Evolutionary conservation across 352 stramenopile species (phyloP).

Genomic region (Phytophthora podocarpi): DNA sequence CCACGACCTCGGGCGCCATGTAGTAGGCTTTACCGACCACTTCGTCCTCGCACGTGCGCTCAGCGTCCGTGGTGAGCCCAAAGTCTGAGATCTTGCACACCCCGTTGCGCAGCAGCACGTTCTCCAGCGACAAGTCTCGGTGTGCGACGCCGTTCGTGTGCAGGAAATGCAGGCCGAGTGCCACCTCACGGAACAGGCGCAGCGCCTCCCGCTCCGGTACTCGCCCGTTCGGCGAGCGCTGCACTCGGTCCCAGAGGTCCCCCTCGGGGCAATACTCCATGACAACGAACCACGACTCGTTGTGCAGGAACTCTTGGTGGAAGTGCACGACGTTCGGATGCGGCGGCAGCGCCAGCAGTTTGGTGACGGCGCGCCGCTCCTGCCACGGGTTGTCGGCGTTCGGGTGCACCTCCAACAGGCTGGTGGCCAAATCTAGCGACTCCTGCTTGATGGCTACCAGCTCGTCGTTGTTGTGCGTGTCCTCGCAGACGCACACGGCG

Average conservation of each 20-base stretch:
- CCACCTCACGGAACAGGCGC: constrained; percentile 39
- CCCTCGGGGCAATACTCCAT: constrained; percentile 60
- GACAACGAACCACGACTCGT: constrained; percentile 49
- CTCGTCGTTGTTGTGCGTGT: constrained; percentile 27
- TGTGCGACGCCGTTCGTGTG: constrained; percentile 50
- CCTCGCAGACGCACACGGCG: constrained; percentile 49
- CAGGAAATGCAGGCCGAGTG: constrained; percentile 39
- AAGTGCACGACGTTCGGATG: constrained; percentile 56
- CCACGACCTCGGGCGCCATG: constrained; percentile 60
- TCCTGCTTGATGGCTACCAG: constrained; percentile 61
- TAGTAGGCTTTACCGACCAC: constrained; percentile 57
- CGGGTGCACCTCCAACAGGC: constrained; percentile 24
- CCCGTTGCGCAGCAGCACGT: constrained; percentile 42
- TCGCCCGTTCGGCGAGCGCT: constrained; percentile 24
- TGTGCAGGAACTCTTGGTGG: constrained; percentile 47
- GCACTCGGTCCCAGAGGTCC: constrained; percentile 47
- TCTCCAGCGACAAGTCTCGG: constrained; percentile 61
- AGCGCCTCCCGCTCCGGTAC: constrained; percentile 29
- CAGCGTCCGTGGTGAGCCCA: constrained; percentile 43
- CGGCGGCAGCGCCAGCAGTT: constrained; percentile 26
- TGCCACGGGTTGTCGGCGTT: constrained; percentile 55
- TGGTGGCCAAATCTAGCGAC: constrained; percentile 32
- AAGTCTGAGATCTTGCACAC: constrained; percentile 64
- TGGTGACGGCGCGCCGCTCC: constrained; percentile 35
- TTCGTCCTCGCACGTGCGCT: constrained; percentile 18